Evolutionary conservation across 2,329 filamentous ascomycete genomes (phyloP).

Genomic region (Chrysosphaeria jannelii): DNA sequence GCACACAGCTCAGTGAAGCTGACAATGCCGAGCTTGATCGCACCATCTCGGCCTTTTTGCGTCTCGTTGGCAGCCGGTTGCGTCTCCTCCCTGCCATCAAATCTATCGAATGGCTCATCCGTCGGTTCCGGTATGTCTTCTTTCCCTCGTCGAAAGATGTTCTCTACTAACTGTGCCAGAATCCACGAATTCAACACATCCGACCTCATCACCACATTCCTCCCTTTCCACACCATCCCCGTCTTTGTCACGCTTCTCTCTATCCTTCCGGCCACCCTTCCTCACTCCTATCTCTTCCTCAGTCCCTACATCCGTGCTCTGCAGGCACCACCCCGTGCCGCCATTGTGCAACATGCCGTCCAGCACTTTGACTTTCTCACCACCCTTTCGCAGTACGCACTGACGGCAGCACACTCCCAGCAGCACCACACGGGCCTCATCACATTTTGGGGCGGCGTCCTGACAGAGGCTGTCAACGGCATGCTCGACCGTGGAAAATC

Average conservation of each 20-base stretch:
- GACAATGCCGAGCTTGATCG: conserved; percentile 61
- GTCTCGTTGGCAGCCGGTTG: conserved; percentile 44
- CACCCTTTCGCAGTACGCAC: conserved; percentile 46
- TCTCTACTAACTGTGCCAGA: conserved; percentile 15
- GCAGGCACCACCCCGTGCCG: conserved; percentile 45
- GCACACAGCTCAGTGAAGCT: conserved; percentile 48
- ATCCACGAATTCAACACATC: conserved; percentile 77
- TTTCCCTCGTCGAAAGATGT: neutral
- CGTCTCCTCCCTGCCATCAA: conserved; percentile 70
- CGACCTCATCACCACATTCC: conserved; percentile 51
- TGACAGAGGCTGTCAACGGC: conserved; percentile 57
- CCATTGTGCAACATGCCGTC: conserved; percentile 57
- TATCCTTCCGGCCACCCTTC: conserved; percentile 50
- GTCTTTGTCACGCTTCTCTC: conserved; percentile 66
- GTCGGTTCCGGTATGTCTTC: conserved; percentile 47
- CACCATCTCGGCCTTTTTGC: conserved; percentile 56
- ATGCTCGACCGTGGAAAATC: conserved; percentile 54
- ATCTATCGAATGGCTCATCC: conserved; percentile 78
- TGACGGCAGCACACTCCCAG: conserved; percentile 38
- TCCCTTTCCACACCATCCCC: conserved; percentile 71
- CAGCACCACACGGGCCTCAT: conserved; percentile 51
- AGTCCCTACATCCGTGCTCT: conserved; percentile 58
- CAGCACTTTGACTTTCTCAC: conserved; percentile 50
- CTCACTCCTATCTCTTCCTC: conserved; percentile 54
- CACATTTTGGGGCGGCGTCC: conserved; percentile 73